These are phyloP conservation scores for Coemansia sp. DNA, from an alignment of 192 early-diverging fungal species.

Conservation along the genomic window DNA sequence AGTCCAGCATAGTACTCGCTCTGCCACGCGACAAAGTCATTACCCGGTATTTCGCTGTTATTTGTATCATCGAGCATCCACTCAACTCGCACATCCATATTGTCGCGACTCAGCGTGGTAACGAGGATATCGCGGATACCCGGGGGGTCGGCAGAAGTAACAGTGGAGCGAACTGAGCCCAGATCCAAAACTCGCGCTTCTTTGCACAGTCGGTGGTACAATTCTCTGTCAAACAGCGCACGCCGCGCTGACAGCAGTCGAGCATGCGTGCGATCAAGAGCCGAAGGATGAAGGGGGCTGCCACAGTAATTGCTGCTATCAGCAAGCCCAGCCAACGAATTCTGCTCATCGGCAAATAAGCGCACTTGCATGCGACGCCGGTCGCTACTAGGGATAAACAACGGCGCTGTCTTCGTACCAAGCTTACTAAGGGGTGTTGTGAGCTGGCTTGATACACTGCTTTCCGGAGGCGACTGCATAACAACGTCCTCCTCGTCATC, in stretches of 20 bases:
- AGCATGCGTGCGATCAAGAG: slow-evolving; percentile 29
- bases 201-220: slow-evolving; percentile 40
- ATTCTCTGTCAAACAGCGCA: slow-evolving; percentile 42
- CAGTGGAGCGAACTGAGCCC: slow-evolving; percentile 26
- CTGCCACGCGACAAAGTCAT: slow-evolving; percentile 38
- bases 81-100: slow-evolving; percentile 36
- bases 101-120: slow-evolving; percentile 33
- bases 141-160: neutral
- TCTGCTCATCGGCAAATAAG: slow-evolving; percentile 3
- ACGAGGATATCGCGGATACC: slow-evolving; percentile 29
- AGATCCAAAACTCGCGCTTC: slow-evolving; percentile 51
- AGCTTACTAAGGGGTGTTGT: neutral
- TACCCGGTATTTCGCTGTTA: neutral
- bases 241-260: slow-evolving; percentile 19
- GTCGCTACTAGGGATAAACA: slow-evolving; percentile 21
- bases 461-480: neutral
- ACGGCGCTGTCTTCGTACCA: neutral
- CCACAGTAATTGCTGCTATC: neutral
- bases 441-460: neutral
- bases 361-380: slow-evolving; percentile 15
- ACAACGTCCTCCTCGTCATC: neutral
- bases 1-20: slow-evolving; percentile 19
- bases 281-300: neutral
- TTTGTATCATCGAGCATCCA: slow-evolving; percentile 21
- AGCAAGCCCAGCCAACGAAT: neutral